A percentile compares a stretch with the other conserved stretches of the same genome.
Evolutionary conservation across 2,329 filamentous ascomycete species (phyloP).

Genomic region (Nectriaceae sp.): DNA sequence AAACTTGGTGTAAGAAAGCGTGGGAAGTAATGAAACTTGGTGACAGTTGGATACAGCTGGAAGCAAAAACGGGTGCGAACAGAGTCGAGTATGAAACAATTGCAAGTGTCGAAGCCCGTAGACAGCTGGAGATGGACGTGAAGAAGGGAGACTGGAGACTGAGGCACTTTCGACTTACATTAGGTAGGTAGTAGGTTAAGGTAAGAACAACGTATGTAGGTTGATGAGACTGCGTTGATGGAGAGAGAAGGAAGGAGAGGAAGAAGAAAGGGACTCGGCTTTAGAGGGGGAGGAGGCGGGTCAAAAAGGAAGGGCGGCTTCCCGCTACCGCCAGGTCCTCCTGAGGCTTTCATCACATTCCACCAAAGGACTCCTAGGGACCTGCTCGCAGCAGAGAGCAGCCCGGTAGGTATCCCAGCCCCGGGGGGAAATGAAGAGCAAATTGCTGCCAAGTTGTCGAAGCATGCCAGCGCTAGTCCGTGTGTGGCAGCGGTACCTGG

Average conservation of each 20-base stretch:
- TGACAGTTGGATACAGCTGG: too few relatives aligned
- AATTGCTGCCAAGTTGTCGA: background rate
- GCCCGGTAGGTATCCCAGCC: slow-evolving; percentile 13
- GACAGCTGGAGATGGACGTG: too few relatives aligned
- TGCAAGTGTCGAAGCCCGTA: too few relatives aligned
- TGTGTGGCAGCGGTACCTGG: slow-evolving; percentile 12
- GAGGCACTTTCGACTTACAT: too few relatives aligned
- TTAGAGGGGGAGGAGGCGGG: slow-evolving; percentile 7
- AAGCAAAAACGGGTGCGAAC: too few relatives aligned
- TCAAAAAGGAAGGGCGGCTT: slow-evolving; percentile 10
- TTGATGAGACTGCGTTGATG: slow-evolving; percentile 13
- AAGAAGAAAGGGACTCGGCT: background rate
- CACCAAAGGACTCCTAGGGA: slow-evolving; percentile 19
- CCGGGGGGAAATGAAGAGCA: background rate
- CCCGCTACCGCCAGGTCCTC: too few relatives aligned
- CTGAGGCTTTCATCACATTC: slow-evolving; percentile 26
- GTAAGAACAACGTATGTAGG: slow-evolving; percentile 10
- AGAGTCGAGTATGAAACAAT: too few relatives aligned
- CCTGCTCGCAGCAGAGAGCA: too few relatives aligned
- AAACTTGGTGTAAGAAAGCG: too few relatives aligned
- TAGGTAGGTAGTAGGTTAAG: slow-evolving; percentile 14
- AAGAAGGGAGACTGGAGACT: too few relatives aligned
- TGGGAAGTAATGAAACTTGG: too few relatives aligned
- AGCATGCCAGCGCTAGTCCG: slow-evolving; percentile 17
- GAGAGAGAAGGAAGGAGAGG: slow-evolving; percentile 3